These are phyloP conservation scores for barley (Hordeum vulgare) DNA, from an alignment of 176 grass and related monocot species.

Conservation along the genomic window DNA sequence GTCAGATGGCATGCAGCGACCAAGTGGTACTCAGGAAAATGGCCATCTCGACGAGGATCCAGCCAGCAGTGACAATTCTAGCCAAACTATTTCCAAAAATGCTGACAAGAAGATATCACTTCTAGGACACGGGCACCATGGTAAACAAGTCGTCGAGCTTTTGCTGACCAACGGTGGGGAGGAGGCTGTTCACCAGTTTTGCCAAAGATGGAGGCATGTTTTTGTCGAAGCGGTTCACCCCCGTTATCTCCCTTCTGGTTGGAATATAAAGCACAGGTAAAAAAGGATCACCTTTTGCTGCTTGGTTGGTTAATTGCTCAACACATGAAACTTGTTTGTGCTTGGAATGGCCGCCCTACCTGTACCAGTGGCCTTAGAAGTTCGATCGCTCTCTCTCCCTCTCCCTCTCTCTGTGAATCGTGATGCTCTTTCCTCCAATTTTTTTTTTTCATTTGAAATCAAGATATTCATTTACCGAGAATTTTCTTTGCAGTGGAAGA, in stretches of 20 bases:
- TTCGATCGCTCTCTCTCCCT: neutral
- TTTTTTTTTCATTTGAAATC: constrained; percentile 13
- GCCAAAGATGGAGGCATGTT: constrained; percentile 84
- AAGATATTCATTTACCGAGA: neutral
- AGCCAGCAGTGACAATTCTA: constrained; percentile 25
- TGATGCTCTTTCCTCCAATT: neutral
- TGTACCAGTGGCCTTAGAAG: neutral
- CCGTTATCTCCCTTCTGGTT: constrained; percentile 71
- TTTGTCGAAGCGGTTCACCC: constrained; percentile 82
- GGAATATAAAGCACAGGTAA: constrained; percentile 93
- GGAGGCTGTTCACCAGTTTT: constrained; percentile 62
- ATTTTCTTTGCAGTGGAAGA: constrained; percentile 49
- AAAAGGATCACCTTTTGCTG: neutral
- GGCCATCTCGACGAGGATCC: constrained; percentile 16
- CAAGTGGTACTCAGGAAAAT: constrained; percentile 12
- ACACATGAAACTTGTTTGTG: neutral
- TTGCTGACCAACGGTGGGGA: constrained; percentile 54
- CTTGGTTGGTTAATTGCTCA: neutral
- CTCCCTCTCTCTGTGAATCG: neutral
- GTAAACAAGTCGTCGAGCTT: constrained; percentile 83
- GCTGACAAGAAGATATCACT: constrained; percentile 59
- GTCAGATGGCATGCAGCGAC: neutral
- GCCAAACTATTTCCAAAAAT: constrained; percentile 21
- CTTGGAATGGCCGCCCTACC: neutral
- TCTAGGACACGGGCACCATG: constrained; percentile 80